These are phyloP conservation scores for Lachancea nothofagi DNA, from an alignment of 805 yeast species.

Conservation along the genomic window DNA sequence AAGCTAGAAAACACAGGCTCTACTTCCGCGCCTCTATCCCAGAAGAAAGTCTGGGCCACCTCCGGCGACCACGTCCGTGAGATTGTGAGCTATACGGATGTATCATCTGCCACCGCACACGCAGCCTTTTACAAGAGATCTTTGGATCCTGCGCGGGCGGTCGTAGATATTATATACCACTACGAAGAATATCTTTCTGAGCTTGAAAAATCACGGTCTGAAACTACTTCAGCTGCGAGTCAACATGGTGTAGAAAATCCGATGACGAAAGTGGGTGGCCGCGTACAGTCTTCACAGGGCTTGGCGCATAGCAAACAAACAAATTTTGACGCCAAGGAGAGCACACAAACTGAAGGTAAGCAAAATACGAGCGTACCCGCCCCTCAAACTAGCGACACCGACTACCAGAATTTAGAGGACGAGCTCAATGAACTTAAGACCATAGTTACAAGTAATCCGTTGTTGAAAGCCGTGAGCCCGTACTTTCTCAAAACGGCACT, in stretches of 20 bases:
- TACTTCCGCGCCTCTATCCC: neutral
- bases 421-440: constrained; percentile 35
- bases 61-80: constrained; percentile 16
- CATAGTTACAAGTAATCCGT: constrained; percentile 32
- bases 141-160: constrained; percentile 30
- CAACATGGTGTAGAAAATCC: neutral
- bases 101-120: constrained; percentile 15
- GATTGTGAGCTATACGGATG: constrained; percentile 22
- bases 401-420: constrained; percentile 3
- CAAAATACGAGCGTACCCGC: constrained; percentile 12
- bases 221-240: constrained; percentile 3
- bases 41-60: constrained; percentile 14
- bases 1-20: neutral
- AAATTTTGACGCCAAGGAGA: neutral
- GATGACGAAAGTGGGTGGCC: constrained; percentile 21
- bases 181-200: constrained; percentile 9
- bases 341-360: constrained; percentile 14
- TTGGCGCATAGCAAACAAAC: constrained; percentile 14
- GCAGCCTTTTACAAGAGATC: constrained; percentile 29
- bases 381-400: neutral
- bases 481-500: constrained; percentile 38
- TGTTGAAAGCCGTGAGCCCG: constrained; percentile 35
- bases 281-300: constrained; percentile 34
- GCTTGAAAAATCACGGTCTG: neutral
- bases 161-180: constrained; percentile 34